Evolutionary conservation across 371 early-diverging fungal species (phyloP), one percentile per base, ranked within the genome.

Genomic region (Dinochytrium kinnereticum): DNA sequence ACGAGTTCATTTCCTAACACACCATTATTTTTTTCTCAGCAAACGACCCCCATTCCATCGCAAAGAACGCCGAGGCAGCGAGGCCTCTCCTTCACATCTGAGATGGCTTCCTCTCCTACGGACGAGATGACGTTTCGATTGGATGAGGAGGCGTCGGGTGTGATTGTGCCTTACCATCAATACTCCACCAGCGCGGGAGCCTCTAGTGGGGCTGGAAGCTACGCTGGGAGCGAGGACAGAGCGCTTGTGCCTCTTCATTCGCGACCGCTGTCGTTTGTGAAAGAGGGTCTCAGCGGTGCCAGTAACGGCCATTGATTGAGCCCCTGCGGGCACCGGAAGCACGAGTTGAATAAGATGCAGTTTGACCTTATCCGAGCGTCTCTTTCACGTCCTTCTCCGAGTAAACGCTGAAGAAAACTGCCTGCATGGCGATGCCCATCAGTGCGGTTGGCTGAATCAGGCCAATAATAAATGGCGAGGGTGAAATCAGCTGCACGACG

Each of bases 141-240:
- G 10, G 55, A 53, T 53, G 55, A 26, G 5, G 55, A 53, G 26
- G 55, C 24, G 55, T 53, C 26, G 55, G 44, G 55, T 5, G 7
- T 53, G 55, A 26, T 53, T 5, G 55, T 53, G 10, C 55, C 55
- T 21, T 53, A 53, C 26, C 55, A 44, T 53, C 55, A n/a, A n/a
- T n/a, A n/a, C n/a, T n/a, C n/a, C n/a, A n/a, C n/a, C n/a, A 53
- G 55, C 13, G 24, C 5, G 55, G 55, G n/a, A 53, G 55, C 26
- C n/a, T 13, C 44, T 7, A 44, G 44, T 44, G 7, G 13, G 44
- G 19, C 7, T 44, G 44, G 44, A 44, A 44, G 44, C 44, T 13
- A 19, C 19, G 44, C 44, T 13, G 44, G 13, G 13, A 7, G 19
- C 19, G 44, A 44, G 7, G 44, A 44, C 13, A 7, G 44, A 44